These are phyloP conservation scores for Trichomonas vaginalis DNA, from an alignment of 208 protist genomes.

Conservation along the genomic window DNA sequence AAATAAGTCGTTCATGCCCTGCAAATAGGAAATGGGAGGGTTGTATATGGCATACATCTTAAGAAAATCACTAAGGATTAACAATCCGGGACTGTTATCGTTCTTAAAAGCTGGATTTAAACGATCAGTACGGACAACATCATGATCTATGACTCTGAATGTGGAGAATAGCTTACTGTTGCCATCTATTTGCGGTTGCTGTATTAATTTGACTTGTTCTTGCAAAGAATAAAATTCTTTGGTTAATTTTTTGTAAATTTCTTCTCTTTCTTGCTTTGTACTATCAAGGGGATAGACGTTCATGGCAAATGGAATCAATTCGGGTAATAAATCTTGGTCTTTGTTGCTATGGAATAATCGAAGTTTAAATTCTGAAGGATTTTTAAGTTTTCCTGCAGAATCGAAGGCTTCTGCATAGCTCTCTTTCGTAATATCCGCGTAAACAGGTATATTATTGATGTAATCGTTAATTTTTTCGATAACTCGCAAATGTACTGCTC, in stretches of 20 bases:
- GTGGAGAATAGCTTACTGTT: neutral
- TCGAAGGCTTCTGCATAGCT: neutral
- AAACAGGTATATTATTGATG: neutral
- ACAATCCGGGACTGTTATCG: neutral
- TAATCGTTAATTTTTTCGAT: neutral
- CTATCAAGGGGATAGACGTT: neutral
- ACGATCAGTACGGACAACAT: neutral
- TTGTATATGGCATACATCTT: neutral
- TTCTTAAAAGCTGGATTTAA: neutral
- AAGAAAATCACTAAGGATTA: neutral
- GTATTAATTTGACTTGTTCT: neutral
- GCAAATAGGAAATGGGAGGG: neutral
- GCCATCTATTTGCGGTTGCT: neutral
- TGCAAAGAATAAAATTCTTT: neutral
- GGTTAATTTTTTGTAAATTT: neutral
- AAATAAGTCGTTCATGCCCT: slow-evolving; percentile 17
- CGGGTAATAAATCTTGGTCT: neutral
- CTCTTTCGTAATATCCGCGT: neutral
- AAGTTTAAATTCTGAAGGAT: neutral
- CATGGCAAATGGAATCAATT: neutral
- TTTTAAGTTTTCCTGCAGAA: neutral
- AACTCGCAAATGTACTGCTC: neutral
- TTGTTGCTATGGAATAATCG: neutral
- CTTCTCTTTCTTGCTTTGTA: neutral
- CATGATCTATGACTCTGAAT: neutral